A percentile compares a stretch with the other conserved stretches of the same genome.
These are phyloP conservation scores for Pelagophyceae sp. DNA, from an alignment of 352 stramenopile species.

Conservation along the genomic window DNA sequence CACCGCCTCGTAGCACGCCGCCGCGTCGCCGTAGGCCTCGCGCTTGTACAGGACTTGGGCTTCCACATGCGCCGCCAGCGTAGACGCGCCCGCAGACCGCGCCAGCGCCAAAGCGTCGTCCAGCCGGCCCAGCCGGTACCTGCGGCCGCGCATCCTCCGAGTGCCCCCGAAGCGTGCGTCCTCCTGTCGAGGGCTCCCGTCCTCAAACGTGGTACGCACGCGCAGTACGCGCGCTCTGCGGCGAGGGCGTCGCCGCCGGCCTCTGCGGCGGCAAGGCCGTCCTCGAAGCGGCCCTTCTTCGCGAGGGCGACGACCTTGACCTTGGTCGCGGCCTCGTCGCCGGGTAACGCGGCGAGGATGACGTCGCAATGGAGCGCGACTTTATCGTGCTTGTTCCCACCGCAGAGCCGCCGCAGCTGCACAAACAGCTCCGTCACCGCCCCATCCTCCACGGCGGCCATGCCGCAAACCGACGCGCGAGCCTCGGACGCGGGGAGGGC, in stretches of 20 bases:
- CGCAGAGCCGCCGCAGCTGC: neutral
- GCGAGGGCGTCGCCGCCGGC: neutral
- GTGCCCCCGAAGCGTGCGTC: no score
- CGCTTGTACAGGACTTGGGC: slow-evolving; percentile 12
- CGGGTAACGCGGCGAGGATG: neutral
- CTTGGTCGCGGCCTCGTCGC: neutral
- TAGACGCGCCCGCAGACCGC: neutral
- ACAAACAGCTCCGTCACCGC: neutral
- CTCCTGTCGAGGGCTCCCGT: no score
- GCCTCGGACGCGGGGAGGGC: no score
- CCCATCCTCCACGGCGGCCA: no score
- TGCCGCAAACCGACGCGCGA: no score
- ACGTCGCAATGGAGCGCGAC: neutral
- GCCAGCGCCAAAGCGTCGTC: slow-evolving; percentile 2
- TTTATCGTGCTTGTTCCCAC: neutral
- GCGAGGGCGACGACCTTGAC: slow-evolving; percentile 2
- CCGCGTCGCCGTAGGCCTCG: neutral
- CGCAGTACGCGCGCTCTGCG: neutral
- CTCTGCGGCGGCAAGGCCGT: neutral
- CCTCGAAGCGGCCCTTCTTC: neutral
- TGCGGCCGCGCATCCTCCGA: neutral
- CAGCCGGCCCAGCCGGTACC: neutral
- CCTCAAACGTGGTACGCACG: neutral
- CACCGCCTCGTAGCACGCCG: neutral
- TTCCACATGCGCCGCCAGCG: neutral